Evolutionary conservation across 2,329 filamentous ascomycete species (phyloP).

Genomic region (Pyricularia sp.): DNA sequence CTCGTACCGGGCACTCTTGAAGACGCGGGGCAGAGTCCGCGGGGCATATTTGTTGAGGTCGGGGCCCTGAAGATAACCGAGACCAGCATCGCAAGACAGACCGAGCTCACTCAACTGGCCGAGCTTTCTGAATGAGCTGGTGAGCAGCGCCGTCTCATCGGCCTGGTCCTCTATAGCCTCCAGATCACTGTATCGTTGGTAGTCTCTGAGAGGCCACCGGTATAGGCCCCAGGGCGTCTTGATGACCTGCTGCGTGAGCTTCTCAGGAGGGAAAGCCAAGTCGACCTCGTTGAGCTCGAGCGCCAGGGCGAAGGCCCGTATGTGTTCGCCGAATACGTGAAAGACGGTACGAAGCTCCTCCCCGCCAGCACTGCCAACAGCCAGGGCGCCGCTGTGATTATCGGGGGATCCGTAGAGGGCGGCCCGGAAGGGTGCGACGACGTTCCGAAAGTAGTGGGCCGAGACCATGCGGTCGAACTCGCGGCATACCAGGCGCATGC

Average conservation of each 20-base stretch:
- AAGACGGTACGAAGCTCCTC: conserved; percentile 32
- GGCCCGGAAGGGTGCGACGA: conserved; percentile 56
- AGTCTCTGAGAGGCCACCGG: conserved; percentile 51
- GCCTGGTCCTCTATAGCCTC: conserved; percentile 53
- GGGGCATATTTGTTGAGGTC: conserved; percentile 24
- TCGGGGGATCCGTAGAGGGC: conserved; percentile 42
- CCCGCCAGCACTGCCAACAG: not conserved
- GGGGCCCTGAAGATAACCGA: conserved; percentile 57
- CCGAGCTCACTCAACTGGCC: conserved; percentile 48
- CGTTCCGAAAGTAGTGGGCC: conserved; percentile 45
- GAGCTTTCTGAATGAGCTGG: conserved; percentile 47
- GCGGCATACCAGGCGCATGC: conserved; percentile 49
- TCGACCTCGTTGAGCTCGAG: conserved; percentile 54
- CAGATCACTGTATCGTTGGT: conserved; percentile 49
- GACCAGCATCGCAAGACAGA: conserved; percentile 55
- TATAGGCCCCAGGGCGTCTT: conserved; percentile 56
- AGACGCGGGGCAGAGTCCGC: conserved; percentile 5
- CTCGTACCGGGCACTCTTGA: conserved; percentile 4
- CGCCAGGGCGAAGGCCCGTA: conserved; percentile 55
- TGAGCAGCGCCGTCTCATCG: conserved; percentile 52
- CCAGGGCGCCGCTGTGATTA: not conserved
- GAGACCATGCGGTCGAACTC: conserved; percentile 32
- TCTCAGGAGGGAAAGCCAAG: conserved; percentile 41
- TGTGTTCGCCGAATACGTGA: conserved; percentile 48
- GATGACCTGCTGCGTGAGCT: conserved; percentile 42